These are phyloP conservation scores for Entomortierella lignicola DNA, from an alignment of 192 early-diverging fungal species.

Conservation along the genomic window DNA sequence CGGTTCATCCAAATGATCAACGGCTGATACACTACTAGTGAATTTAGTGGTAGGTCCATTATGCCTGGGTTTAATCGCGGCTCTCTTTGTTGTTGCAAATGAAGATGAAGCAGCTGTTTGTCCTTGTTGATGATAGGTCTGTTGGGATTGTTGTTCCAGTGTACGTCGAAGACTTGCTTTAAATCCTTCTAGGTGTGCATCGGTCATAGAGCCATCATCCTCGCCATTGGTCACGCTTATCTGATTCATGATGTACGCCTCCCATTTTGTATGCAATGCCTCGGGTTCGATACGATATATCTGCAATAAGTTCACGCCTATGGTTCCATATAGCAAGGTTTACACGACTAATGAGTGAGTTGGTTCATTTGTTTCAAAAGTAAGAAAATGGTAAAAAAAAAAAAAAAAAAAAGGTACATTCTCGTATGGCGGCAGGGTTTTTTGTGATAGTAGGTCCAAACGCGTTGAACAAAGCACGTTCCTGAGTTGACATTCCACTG, in stretches of 20 bases:
- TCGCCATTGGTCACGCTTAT: constrained; percentile 4
- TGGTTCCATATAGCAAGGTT: not conserved
- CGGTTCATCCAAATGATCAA: constrained; percentile 17
- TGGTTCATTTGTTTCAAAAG: no score
- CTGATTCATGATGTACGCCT: constrained; percentile 43
- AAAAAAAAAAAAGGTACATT: constrained; percentile 10
- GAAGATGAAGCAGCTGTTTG: constrained; percentile 13
- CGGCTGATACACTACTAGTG: constrained; percentile 9
- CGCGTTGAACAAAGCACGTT: constrained; percentile 5
- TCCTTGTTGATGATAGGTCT: not conserved
- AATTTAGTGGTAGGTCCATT: constrained; percentile 1
- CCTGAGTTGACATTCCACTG: not conserved
- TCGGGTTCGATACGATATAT: constrained; percentile 40
- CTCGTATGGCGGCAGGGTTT: constrained; percentile 16
- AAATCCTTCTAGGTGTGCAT: constrained; percentile 34
- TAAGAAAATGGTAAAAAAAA: no score
- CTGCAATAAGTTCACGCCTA: constrained; percentile 27
- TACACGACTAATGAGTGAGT: no score
- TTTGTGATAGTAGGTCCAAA: constrained; percentile 18
- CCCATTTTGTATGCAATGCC: constrained; percentile 48
- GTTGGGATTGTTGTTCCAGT: constrained; percentile 26
- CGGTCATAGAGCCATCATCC: constrained; percentile 33
- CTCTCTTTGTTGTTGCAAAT: constrained; percentile 22
- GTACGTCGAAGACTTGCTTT: constrained; percentile 32
- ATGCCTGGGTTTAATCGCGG: constrained; percentile 26